phyloP scores from a whole-genome alignment of 176 grass and related monocot species.

The Otatea glauca region DNA sequence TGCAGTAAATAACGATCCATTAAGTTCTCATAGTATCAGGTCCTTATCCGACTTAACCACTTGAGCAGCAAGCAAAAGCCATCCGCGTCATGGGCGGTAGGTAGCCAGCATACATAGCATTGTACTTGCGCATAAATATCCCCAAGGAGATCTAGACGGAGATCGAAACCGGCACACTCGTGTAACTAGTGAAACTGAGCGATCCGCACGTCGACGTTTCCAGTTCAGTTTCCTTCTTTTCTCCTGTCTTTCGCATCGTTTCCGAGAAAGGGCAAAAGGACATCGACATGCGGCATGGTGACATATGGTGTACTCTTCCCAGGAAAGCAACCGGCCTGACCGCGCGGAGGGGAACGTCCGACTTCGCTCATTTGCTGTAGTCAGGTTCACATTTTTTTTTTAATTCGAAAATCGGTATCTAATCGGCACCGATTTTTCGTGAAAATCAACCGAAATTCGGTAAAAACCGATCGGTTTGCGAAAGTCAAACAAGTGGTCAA shows the following conservation, averaged over 20 bases:
- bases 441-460: too few relatives aligned
- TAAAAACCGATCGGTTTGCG: too few relatives aligned
- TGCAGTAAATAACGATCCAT: not conserved
- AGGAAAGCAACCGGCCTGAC: not conserved
- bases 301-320: not conserved
- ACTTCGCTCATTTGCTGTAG: not conserved
- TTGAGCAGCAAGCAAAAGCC: not conserved
- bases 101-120: not conserved
- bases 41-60: constrained; percentile 21
- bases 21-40: constrained; percentile 17
- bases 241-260: not conserved
- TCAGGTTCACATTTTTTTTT: too few relatives aligned
- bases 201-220: not conserved
- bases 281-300: too few relatives aligned
- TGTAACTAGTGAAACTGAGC: not conserved
- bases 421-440: too few relatives aligned
- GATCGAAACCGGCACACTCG: not conserved
- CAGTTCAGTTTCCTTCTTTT: not conserved
- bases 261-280: not conserved
- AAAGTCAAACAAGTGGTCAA: too few relatives aligned
- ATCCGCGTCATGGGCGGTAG: not conserved
- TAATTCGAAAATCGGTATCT: too few relatives aligned
- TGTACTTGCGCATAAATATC: not conserved
- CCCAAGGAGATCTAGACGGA: not conserved
- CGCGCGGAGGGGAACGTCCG: not conserved